Conservation (phyloP, 345 rosid species). For the Hibiscus syriacus region DNA sequence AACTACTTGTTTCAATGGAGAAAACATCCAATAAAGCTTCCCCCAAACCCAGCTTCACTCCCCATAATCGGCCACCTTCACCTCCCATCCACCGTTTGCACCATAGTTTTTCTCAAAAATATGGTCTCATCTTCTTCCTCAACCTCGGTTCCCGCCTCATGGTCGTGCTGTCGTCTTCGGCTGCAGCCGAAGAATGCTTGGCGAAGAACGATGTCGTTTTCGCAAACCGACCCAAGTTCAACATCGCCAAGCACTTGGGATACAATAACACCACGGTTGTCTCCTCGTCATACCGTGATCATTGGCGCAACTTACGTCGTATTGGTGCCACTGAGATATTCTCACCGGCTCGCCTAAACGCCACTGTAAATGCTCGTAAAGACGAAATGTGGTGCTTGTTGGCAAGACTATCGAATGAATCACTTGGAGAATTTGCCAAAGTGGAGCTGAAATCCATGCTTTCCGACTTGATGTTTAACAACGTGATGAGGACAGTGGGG, state of each 20-base stretch:
- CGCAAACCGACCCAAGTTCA: constrained; percentile 31
- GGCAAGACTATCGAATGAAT: constrained; percentile 21
- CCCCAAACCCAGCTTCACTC: constrained; percentile 8
- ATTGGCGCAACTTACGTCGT: constrained; percentile 63
- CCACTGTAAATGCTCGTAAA: constrained; percentile 19
- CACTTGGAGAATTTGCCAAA: constrained; percentile 15
- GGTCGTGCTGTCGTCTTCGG: constrained; percentile 27
- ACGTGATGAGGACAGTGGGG: constrained; percentile 35
- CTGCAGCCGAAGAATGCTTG: constrained; percentile 43
- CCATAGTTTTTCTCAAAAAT: constrained; percentile 24
- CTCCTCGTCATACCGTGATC: constrained; percentile 49
- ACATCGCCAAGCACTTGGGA: constrained; percentile 28
- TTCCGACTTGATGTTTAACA: constrained; percentile 25
- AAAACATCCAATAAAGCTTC: constrained; percentile 1
- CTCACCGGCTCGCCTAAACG: constrained; percentile 40
- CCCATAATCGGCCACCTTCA: constrained; percentile 13
- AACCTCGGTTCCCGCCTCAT: constrained; percentile 27
- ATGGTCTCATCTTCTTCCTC: constrained; percentile 37
- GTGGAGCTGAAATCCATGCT: constrained; percentile 39
- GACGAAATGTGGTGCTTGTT: constrained; percentile 42
- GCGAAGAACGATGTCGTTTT: constrained; percentile 38
- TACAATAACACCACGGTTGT: constrained; percentile 32
- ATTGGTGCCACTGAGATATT: constrained; percentile 39
- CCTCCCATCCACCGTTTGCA: constrained; percentile 10
- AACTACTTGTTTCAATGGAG: not conserved